phyloP scores from a whole-genome alignment of 1,284 basidiomycete genomes.

The Melampsora americana region DNA sequence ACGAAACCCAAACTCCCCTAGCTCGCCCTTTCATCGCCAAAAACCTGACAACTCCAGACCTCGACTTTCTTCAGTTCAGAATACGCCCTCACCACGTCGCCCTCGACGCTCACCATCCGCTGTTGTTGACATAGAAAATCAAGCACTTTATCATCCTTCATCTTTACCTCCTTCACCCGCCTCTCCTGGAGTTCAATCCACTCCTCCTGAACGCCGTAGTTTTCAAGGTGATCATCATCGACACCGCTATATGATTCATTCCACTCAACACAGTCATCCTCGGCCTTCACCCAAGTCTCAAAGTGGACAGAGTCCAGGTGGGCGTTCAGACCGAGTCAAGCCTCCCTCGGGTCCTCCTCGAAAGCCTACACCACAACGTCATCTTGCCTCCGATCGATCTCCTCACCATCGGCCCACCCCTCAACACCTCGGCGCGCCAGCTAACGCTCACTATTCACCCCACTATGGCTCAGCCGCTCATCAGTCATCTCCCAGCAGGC shows the following conservation, averaged over 20 bases:
- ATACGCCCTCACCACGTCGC: neutral
- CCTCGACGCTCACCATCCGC: neutral
- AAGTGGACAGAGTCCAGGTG: neutral
- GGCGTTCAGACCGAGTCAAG: neutral
- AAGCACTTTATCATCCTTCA: neutral
- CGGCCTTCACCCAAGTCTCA: neutral
- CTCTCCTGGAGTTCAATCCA: constrained; percentile 1
- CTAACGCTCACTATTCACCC: constrained; percentile 38
- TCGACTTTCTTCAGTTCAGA: constrained; percentile 4
- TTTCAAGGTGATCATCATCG: constrained; percentile 42
- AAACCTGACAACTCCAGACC: neutral
- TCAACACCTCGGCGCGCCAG: constrained; percentile 25
- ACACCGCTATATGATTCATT: constrained; percentile 33
- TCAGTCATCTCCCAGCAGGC: constrained; percentile 4
- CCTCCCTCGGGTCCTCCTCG: constrained; percentile 3
- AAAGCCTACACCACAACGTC: constrained; percentile 7
- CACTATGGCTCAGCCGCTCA: constrained; percentile 18
- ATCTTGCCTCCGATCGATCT: neutral
- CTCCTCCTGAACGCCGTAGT: constrained; percentile 18
- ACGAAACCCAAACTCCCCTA: neutral
- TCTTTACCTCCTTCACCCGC: neutral
- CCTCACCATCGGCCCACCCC: neutral
- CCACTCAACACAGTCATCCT: neutral
- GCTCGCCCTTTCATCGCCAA: constrained; percentile 1
- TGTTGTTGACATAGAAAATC: constrained; percentile 2